Conservation (phyloP, 306 rosid genomes). For the Fagus sylvatica region DNA sequence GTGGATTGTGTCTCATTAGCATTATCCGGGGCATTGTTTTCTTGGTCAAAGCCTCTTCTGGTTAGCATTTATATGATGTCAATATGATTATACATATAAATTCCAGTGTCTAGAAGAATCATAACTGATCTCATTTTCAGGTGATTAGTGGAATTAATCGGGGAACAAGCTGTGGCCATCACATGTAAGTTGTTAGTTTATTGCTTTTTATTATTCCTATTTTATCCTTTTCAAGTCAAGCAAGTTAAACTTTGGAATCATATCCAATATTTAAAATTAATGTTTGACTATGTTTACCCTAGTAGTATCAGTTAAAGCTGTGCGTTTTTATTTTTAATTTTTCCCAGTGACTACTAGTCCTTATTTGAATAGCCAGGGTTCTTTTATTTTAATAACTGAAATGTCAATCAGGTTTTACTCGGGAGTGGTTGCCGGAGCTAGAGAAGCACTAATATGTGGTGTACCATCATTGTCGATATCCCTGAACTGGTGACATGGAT, state of each 20-base stretch:
- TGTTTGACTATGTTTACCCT: neutral
- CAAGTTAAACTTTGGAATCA: slow-evolving; percentile 10
- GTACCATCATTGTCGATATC: slow-evolving; percentile 86
- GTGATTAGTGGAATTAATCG: slow-evolving; percentile 93
- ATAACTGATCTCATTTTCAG: slow-evolving; percentile 49
- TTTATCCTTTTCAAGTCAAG: neutral
- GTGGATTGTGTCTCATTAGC: slow-evolving; percentile 95
- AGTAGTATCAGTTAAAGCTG: neutral
- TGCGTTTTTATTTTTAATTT: neutral
- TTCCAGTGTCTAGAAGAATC: slow-evolving; percentile 6
- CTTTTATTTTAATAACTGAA: slow-evolving; percentile 13
- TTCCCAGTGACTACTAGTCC: neutral
- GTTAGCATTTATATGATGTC: slow-evolving; percentile 51
- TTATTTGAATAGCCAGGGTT: slow-evolving; percentile 9
- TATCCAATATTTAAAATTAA: neutral
- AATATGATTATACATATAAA: slow-evolving; percentile 6
- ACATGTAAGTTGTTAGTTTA: slow-evolving; percentile 57
- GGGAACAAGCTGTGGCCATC: slow-evolving; percentile 92
- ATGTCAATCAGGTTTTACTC: slow-evolving; percentile 65
- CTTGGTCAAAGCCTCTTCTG: slow-evolving; percentile 93
- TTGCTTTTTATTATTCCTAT: neutral
- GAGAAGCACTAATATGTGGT: slow-evolving; percentile 82
- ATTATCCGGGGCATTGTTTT: slow-evolving; percentile 90
- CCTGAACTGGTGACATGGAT: slow-evolving; percentile 66
- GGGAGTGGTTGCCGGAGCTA: slow-evolving; percentile 82